Evolutionary conservation across 1,284 basidiomycete genomes (phyloP), one percentile per base, ranked within the genome.

Genomic region (Cutaneotrichosporon daszewskae): DNA sequence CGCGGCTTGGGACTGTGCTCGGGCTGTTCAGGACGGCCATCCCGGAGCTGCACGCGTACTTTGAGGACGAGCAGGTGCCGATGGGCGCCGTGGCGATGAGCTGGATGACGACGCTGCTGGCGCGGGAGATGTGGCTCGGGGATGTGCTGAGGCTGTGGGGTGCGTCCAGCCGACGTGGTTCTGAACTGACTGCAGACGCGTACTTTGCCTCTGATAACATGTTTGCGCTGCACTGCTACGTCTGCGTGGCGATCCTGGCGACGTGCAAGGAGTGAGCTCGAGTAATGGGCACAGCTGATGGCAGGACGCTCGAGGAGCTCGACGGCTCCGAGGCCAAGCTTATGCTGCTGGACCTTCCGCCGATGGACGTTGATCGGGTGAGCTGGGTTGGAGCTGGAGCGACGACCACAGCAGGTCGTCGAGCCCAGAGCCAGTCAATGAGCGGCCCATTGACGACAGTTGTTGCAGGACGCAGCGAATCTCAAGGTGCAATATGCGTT

Each of bases 51-150:
- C 61, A 64, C 40, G 58, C 58, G 12, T 71, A 66, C 52, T 71
- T 68, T 41, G 68, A 71, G 42, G 66, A 69, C 40, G 68, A 71
- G 50, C 66, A 69, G 42, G 66, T 71, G 2, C 64, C 64, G 2
- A 66, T 66, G 49, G 50, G 59, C 8, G 45, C 63, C 18, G 61
- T 71, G 9, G 66, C 59, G 1, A 51, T 64, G 45, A 60, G 59
- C 40, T 71, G 68, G 68, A 58, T 69, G 47, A 61, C 54, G 13
- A 64, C 62, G 1, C 36, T 70, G 26, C 51, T 70, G 26, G 53
- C 62, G 4, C 58, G 58, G 18, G 68, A 70, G 43, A 68, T 70
- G 68, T 68, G 64, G 60, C 52, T 70, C 7, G 59, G 59, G 3
- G 64, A 69, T 43, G 62, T 70, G 5, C 38, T 68, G 22, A 43